Evolutionary conservation across 495 filamentous ascomycete species (phyloP), one percentile per base, ranked within the genome.

Genomic region (Chaetomidium leptoderma): DNA sequence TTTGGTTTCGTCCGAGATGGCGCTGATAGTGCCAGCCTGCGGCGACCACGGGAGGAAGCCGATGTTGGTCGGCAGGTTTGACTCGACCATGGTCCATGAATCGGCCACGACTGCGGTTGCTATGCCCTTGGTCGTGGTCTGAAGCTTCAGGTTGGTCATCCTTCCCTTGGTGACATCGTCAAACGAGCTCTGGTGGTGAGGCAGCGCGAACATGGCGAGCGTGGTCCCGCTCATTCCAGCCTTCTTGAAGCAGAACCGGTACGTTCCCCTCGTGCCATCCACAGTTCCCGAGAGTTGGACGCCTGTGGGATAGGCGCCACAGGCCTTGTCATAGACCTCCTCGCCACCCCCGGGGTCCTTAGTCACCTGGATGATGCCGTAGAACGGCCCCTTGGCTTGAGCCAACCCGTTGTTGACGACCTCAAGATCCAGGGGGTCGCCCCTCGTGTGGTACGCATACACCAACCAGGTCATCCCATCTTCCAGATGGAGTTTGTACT

Each of bases 51-150:
- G 90, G 4, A 83, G 78, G 66, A 95, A 83, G 4, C 81, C 84
- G 69, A 97, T 88, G 35, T 77, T 75, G 1, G 79, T 73, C 2
- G 93, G 92, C 30, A 97, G 78, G n/a, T 81, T 64, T 0, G 68
- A 62, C 69, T 97, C 93, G 8, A 80, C 64, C 81, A 97, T 82
- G 0, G 84, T 90, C 89, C 92, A 96, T 4, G 63, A 74, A 67
- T 96, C 87, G 6, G 83, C 86, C 24, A 85, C 62, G 1, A 97
- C 83, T 2, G 86, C 88, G 9, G 78, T 83, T 21, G 87, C 86
- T 35, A 84, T 73, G 8, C 93, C 93, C 70, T 97, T 98, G 4
- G 90, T 96, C 0, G 90, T 91, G 7, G 89, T 95, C 39, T 86
- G 80, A 13, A 97, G 72, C 48, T 80, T 77, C 14, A 92, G 67